Base-by-base conservation (phyloP, 257 asterid genomes). In the Fraxinus pennsylvanica region DNA sequence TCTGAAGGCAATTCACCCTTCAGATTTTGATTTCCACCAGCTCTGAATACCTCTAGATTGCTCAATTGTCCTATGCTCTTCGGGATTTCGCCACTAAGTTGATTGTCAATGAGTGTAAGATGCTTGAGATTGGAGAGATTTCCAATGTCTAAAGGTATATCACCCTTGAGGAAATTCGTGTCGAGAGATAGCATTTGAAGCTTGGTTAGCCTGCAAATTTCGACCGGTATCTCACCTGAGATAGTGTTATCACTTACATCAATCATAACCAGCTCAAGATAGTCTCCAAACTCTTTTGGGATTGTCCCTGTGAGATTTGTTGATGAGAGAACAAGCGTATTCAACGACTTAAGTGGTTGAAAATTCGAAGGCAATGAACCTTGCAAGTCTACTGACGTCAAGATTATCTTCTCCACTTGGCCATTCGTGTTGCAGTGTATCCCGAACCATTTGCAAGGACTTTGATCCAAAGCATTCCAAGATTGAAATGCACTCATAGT, bases 11-110 rank as follows among this genome's bases (percentile, higher is more conserved):
- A 71, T 32, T 78, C 87, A 0, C 99, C 99, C 21, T 83, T 84
- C 32, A 96, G 92, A 83, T 96, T 90, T 67, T 87, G 96, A 69
- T 96, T 96, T 33, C 99, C 99, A 4, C 99, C 99, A 12, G 96
- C 97, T 73, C 99, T 80, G 82, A 96, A 79, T 0, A 85, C 80
- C 25, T 93, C 92, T 22, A 96, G 97, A 19, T 80, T 84, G 5
- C 75, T 72, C 90, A 96, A 50, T n/a, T 82, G 74, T 1, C 98
- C 99, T 2, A 96, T 45, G 69, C 91, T 88, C 68, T 29, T 27
- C 0, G 99, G 99, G 68, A 96, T 89, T 68, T 81, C 97, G 25
- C 99, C 99, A 63, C 82, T 76, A 27, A 96, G 88, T 67, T 90
- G 97, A 73, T 96, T 96, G 77, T 96, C 99, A 80, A 86, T 93